These are phyloP conservation scores for Claviceps paspali DNA, from an alignment of 2,329 filamentous ascomycete genomes.

Conservation along the genomic window DNA sequence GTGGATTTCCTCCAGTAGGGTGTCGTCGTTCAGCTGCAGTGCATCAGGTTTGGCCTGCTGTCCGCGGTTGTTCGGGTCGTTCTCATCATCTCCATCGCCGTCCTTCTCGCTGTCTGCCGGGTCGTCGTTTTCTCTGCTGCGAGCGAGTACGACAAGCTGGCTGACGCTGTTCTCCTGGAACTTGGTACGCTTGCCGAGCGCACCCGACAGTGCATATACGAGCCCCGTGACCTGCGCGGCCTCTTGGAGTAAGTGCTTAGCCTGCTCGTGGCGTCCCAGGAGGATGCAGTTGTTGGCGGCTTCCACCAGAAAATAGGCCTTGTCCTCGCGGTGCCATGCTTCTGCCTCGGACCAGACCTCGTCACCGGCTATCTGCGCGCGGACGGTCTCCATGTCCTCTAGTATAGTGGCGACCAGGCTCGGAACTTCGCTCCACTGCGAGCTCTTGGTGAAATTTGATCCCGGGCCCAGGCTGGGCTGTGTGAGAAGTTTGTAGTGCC, in stretches of 20 bases:
- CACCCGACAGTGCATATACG: slow-evolving; percentile 68
- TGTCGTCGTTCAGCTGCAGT: slow-evolving; percentile 79
- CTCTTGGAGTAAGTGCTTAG: slow-evolving; percentile 51
- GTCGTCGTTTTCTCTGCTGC: slow-evolving; percentile 38
- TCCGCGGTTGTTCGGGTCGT: neutral
- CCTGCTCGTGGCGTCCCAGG: slow-evolving; percentile 66
- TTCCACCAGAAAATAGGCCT: slow-evolving; percentile 63
- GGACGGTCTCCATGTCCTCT: slow-evolving; percentile 25
- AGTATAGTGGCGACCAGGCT: slow-evolving; percentile 36
- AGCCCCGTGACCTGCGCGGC: slow-evolving; percentile 57
- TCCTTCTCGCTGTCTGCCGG: slow-evolving; percentile 10
- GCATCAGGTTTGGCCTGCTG: slow-evolving; percentile 40
- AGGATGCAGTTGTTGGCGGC: slow-evolving; percentile 70
- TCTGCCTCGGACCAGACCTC: slow-evolving; percentile 22
- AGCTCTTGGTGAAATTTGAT: slow-evolving; percentile 38
- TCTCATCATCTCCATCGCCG: slow-evolving; percentile 6
- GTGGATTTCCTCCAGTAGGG: slow-evolving; percentile 71
- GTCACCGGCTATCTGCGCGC: slow-evolving; percentile 20
- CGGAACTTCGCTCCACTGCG: slow-evolving; percentile 44
- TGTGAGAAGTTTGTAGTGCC: slow-evolving; percentile 45
- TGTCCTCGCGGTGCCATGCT: slow-evolving; percentile 31
- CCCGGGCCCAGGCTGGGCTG: slow-evolving; percentile 39
- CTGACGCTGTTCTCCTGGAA: slow-evolving; percentile 69
- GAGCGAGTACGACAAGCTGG: slow-evolving; percentile 82
- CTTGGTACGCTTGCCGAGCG: slow-evolving; percentile 70